Conservation (phyloP, 805 yeast species). For the Candida golubevii region DNA sequence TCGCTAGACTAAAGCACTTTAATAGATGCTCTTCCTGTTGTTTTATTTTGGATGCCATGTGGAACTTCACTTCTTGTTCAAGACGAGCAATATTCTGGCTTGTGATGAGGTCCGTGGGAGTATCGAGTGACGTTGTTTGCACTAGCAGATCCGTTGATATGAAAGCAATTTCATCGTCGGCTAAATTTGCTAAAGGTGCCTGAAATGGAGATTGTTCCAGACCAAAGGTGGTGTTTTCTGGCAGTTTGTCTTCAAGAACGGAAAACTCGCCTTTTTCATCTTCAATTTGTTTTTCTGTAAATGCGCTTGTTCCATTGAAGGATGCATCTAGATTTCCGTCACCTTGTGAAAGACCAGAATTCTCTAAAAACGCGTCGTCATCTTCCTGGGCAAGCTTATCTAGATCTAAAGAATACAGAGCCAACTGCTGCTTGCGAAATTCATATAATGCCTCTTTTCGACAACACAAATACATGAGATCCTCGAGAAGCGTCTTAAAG, state of each 20-base stretch:
- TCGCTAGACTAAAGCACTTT: conserved; percentile 30
- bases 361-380: background rate
- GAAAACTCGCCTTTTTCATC: background rate
- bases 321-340: background rate
- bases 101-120: conserved; percentile 16
- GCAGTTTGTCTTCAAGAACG: background rate
- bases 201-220: background rate
- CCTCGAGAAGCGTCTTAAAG: conserved; percentile 26
- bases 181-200: background rate
- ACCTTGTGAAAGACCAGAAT: background rate
- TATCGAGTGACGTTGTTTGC: conserved; percentile 13
- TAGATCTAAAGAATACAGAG: conserved; percentile 15
- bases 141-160: conserved; percentile 24
- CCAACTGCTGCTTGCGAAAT: conserved; percentile 27
- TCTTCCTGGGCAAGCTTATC: conserved; percentile 4
- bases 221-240: background rate
- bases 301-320: background rate
- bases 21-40: conserved; percentile 28
- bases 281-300: background rate
- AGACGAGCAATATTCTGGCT: conserved; percentile 17
- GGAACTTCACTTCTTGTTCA: conserved; percentile 20
- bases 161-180: background rate
- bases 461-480: conserved; percentile 29
- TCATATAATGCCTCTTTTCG: conserved; percentile 20
- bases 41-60: conserved; percentile 14